Conservation (phyloP, 2,329 filamentous ascomycete genomes). For the Parascedosporium putredinis region DNA sequence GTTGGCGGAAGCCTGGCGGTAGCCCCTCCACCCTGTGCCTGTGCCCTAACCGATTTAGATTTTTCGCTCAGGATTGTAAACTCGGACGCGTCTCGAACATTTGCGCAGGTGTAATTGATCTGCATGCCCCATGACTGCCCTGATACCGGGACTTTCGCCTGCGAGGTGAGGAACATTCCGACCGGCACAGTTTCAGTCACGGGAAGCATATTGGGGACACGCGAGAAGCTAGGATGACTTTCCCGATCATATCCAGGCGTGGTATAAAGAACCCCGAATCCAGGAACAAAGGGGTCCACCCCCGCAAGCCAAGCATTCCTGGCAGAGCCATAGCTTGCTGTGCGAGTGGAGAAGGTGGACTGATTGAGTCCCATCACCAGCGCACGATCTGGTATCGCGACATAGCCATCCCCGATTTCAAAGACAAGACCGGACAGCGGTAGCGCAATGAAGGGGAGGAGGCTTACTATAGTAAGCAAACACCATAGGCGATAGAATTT, state of each 20-base stretch:
- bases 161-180: conserved; percentile 12
- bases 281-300: conserved; percentile 6
- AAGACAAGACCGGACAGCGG: conserved; percentile 12
- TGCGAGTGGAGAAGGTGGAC: background rate
- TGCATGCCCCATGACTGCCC: conserved; percentile 11
- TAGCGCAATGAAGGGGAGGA: conserved; percentile 11
- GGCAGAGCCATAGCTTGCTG: background rate
- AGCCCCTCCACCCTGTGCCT: background rate
- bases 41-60: too few relatives aligned
- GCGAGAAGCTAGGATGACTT: background rate
- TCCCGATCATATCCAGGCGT: conserved; percentile 1
- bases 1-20: background rate
- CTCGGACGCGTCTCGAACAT: conserved; percentile 7
- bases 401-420: conserved; percentile 12
- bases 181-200: conserved; percentile 4
- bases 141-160: conserved; percentile 8
- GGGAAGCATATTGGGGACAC: conserved; percentile 10
- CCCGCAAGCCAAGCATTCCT: conserved; percentile 8
- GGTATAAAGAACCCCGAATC: conserved; percentile 11
- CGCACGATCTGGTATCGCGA: background rate
- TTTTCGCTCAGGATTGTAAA: conserved; percentile 11
- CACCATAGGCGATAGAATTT: conserved; percentile 9
- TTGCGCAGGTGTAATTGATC: conserved; percentile 10
- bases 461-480: conserved; percentile 9
- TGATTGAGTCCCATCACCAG: conserved; percentile 8